Conservation (phyloP, 148 eudicot genomes). For the Rhododendron griersonianum region DNA sequence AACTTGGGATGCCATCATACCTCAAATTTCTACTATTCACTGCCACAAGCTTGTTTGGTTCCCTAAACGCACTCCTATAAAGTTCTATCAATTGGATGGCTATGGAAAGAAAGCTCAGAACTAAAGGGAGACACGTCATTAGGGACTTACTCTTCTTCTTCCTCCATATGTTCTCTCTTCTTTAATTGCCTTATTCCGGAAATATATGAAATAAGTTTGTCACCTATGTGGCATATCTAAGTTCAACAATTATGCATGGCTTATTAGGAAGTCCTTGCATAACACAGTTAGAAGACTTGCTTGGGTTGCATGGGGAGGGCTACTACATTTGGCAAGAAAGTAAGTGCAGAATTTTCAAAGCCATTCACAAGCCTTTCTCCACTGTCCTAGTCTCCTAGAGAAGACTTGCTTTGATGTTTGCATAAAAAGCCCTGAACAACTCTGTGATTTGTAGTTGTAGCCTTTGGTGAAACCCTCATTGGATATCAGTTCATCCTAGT, state of each 20-base stretch:
- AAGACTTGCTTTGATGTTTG: background rate
- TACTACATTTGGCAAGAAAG: background rate
- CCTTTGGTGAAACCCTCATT: background rate
- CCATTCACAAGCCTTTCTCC: background rate
- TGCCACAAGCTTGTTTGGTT: background rate
- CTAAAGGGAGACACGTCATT: background rate
- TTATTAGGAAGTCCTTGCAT: background rate
- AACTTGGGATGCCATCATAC: background rate
- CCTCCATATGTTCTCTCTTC: background rate
- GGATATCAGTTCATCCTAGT: background rate
- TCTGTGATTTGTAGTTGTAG: background rate
- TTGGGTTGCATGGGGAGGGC: background rate
- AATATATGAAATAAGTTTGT: background rate
- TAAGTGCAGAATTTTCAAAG: background rate
- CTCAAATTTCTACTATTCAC: background rate
- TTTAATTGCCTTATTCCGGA: background rate
- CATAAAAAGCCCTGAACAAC: background rate
- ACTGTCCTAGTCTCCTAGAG: background rate
- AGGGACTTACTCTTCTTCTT: background rate
- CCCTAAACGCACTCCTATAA: background rate
- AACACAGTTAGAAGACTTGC: background rate
- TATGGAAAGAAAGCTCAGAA: background rate
- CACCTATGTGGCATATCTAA: background rate
- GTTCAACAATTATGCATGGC: background rate
- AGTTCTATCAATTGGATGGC: background rate